Base-by-base conservation (phyloP, 2,329 filamentous ascomycete genomes). In the Xylariaceae sp. region DNA sequence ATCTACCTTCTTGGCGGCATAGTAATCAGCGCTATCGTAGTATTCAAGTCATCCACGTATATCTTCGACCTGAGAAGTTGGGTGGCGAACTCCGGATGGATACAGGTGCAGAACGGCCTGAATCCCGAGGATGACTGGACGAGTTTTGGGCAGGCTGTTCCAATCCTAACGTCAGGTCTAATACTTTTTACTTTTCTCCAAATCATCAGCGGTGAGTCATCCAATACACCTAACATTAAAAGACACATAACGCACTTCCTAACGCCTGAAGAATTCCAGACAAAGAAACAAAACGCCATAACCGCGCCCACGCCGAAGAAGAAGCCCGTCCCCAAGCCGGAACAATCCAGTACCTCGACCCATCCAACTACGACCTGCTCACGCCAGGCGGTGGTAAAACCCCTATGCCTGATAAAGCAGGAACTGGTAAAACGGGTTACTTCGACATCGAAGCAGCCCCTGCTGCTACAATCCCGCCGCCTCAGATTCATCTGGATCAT, bases 71-170 rank as follows among this genome's bases (percentile, higher is more conserved):
- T 67, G 27, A 56, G 63, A 4, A 6, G 6, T 3, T 67, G 64
- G 61, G 57, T 59, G 3, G 33, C 54, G 32, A 40, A 37, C 10
- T 60, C 58, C 2, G 52, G 49, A 21, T 66, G 49, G 58, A 55
- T 58, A 5, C 6, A 54, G 34, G 22, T 44, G 10, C 8, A 39
- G 22, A 62, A 59, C 44, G 32, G 48, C 16, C 12, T 37, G 27
- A 64, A 59, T 44, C 54, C 57, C 1, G 64, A 67, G 44, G 58
- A 65, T 33, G 64, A 66, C 37, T 52, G 57, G 0, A 58, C 57
- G 11, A 61, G 55, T 10, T 67, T 67, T 23, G 64, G 64, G 2
- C 64, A 67, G 50, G 55, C 66, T 8, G 61, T 67, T 8, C 64
- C 64, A 27, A 63, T 67, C n/a, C 54, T 62, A 11, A 54, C 62